These are phyloP conservation scores for Xylaria castorea DNA, from an alignment of 495 filamentous ascomycete species.

Conservation along the genomic window DNA sequence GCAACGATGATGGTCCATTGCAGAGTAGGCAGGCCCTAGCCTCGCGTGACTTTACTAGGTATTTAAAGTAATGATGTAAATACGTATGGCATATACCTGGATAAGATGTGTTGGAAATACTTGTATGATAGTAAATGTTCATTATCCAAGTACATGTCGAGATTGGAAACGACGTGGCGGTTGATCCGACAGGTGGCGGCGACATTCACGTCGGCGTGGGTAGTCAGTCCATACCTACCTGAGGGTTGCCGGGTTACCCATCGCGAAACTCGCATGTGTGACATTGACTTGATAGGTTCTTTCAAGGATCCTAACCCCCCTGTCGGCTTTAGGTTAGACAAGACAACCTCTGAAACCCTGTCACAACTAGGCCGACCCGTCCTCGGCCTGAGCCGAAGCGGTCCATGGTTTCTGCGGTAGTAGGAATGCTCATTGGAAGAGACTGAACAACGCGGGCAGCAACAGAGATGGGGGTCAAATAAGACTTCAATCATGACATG, in stretches of 20 bases:
- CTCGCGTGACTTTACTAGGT: background rate
- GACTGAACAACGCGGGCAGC: background rate
- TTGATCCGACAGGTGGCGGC: background rate
- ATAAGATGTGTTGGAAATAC: background rate
- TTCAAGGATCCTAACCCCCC: conserved; percentile 26
- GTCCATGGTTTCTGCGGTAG: conserved; percentile 32
- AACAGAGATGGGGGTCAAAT: background rate
- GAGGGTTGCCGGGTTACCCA: background rate
- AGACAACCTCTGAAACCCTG: conserved; percentile 45
- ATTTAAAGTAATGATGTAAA: background rate
- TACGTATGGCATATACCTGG: background rate
- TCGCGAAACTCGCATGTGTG: conserved; percentile 3
- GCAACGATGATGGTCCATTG: conserved; percentile 10
- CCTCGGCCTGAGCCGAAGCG: conserved; percentile 46
- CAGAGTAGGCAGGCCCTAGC: background rate
- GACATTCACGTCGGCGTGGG: background rate
- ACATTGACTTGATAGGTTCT: conserved; percentile 24
- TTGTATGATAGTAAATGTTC: background rate
- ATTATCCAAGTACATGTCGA: background rate
- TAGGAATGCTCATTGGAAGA: background rate
- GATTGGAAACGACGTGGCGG: background rate
- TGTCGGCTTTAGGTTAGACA: conserved; percentile 34
- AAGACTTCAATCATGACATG: background rate
- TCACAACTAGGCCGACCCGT: conserved; percentile 39
- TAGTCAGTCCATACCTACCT: background rate